Evolutionary conservation across 2,329 filamentous ascomycete species (phyloP).

Genomic region (Pseudogymnoascus sp.): DNA sequence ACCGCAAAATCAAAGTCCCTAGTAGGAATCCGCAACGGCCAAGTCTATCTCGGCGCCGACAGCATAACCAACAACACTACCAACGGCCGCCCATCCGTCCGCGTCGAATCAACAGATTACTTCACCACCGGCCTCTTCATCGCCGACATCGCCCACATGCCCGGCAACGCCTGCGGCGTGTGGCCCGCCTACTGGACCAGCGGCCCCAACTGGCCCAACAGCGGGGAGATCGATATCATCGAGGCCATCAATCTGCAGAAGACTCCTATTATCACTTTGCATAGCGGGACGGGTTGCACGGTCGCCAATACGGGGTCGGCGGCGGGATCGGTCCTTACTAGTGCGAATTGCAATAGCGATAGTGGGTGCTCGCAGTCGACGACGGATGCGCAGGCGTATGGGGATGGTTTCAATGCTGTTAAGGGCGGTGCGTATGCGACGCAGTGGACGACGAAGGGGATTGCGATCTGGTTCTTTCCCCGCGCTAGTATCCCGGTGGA

Average conservation of each 20-base stretch:
- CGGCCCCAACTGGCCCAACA: constrained; percentile 49
- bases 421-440: constrained; percentile 43
- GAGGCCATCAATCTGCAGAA: constrained; percentile 41
- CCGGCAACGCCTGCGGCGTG: constrained; percentile 42
- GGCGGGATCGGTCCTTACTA: constrained; percentile 39
- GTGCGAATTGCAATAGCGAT: constrained; percentile 37
- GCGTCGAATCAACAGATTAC: constrained; percentile 49
- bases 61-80: constrained; percentile 39
- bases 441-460: constrained; percentile 37
- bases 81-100: constrained; percentile 31
- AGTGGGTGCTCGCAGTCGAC: constrained; percentile 29
- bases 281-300: constrained; percentile 38
- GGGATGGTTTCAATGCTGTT: constrained; percentile 43
- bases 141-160: constrained; percentile 51
- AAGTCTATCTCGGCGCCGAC: constrained; percentile 34
- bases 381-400: constrained; percentile 35
- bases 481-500: constrained; percentile 37
- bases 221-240: constrained; percentile 53
- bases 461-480: constrained; percentile 45
- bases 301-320: constrained; percentile 37
- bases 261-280: constrained; percentile 39
- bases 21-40: not conserved
- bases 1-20: not conserved
- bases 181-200: constrained; percentile 60
- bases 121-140: constrained; percentile 51